These are phyloP conservation scores for Aeschynomene evenia DNA, from an alignment of 306 rosid genomes.

Conservation along the genomic window DNA sequence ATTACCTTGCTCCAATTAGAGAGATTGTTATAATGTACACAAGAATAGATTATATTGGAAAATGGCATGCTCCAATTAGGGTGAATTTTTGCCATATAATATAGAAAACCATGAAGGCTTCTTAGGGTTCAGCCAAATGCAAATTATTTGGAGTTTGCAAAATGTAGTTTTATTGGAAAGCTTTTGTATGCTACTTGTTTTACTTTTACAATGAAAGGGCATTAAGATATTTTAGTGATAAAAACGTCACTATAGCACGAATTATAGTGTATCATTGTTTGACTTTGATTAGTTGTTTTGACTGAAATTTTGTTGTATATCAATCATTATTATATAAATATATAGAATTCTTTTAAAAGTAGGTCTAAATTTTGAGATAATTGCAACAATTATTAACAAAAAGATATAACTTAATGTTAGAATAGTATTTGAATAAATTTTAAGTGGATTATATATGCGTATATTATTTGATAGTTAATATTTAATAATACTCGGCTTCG, in stretches of 20 bases:
- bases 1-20: not conserved
- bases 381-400: no score
- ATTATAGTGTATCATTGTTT: no score
- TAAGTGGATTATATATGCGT: no score
- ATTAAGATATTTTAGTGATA: not conserved
- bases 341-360: no score
- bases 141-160: not conserved
- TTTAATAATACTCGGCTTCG: no score
- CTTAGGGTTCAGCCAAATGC: not conserved
- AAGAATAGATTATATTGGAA: constrained; percentile 17
- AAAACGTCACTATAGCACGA: not conserved
- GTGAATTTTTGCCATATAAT: constrained; percentile 3
- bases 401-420: no score
- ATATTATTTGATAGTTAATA: no score
- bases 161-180: not conserved
- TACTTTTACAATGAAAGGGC: not conserved
- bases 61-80: constrained; percentile 22
- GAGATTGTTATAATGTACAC: not conserved
- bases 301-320: no score
- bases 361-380: no score
- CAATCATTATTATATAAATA: no score
- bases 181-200: not conserved
- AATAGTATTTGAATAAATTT: no score
- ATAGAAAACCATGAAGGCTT: not conserved
- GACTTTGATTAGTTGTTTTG: no score